Percentiles rank a stretch among this genome's conserved stretches.
phyloP scores from a whole-genome alignment of 352 stramenopile genomes.

The Phytophthora pseudosyringae region DNA sequence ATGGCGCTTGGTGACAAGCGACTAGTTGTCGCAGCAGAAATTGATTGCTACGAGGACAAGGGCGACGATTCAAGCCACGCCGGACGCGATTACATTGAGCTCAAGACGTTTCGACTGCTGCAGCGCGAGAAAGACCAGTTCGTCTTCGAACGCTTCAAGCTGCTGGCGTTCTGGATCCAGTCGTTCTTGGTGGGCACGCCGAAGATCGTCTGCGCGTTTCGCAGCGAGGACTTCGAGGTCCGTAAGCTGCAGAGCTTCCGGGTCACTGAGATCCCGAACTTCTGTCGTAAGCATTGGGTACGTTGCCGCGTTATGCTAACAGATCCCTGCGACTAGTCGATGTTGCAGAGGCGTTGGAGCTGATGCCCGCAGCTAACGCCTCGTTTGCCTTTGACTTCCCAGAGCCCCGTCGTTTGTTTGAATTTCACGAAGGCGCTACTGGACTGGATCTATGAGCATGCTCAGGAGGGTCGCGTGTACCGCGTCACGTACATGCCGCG shows the following conservation, averaged over 20 bases:
- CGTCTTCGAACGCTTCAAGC: conserved; percentile 81
- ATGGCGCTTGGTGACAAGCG: conserved; percentile 57
- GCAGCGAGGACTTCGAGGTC: conserved; percentile 64
- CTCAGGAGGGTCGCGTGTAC: conserved; percentile 50
- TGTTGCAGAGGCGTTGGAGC: neutral
- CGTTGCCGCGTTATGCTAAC: conserved; percentile 13
- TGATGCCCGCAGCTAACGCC: conserved; percentile 28
- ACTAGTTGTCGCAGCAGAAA: conserved; percentile 66
- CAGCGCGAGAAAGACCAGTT: conserved; percentile 68
- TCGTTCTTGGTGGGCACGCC: conserved; percentile 79
- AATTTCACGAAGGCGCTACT: conserved; percentile 71
- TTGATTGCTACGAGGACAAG: conserved; percentile 61
- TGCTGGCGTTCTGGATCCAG: conserved; percentile 88
- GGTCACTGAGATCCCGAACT: conserved; percentile 67
- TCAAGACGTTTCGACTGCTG: conserved; percentile 75
- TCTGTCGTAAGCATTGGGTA: conserved; percentile 80
- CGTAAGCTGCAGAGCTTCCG: conserved; percentile 71
- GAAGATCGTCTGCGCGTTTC: conserved; percentile 78
- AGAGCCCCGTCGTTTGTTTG: conserved; percentile 66
- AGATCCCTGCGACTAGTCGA: conserved; percentile 21
- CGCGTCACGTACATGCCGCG: conserved; percentile 57
- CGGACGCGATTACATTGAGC: conserved; percentile 58
- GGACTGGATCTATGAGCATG: conserved; percentile 59
- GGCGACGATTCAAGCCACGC: neutral
- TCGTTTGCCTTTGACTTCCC: conserved; percentile 29